Conservation (phyloP, 1,284 basidiomycete species). For the Dichomitus squalens region DNA sequence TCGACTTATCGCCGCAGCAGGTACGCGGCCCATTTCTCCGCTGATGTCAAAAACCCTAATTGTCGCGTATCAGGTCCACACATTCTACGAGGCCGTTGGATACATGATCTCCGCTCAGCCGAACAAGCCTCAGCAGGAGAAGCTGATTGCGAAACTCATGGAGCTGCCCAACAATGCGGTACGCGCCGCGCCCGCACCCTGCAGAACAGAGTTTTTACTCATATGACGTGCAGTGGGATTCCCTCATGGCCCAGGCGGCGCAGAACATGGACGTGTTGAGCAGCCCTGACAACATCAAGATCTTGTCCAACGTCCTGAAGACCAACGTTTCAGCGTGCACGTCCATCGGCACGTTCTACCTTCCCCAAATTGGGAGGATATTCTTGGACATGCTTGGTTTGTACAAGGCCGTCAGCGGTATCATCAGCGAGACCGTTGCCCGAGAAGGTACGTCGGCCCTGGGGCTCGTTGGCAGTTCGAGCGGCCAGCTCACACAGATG, state of each 20-base stretch:
- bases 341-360: conserved; percentile 96
- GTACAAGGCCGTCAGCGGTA: conserved; percentile 97
- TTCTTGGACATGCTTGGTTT: conserved; percentile 99
- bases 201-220: neutral
- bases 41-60: neutral
- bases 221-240: conserved; percentile 79
- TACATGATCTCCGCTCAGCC: conserved; percentile 99
- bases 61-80: conserved; percentile 70
- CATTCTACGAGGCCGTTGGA: conserved; percentile 97
- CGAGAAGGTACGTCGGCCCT: conserved; percentile 68
- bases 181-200: conserved; percentile 31
- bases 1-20: conserved; percentile 94
- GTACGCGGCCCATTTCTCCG: conserved; percentile 39
- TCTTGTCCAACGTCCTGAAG: conserved; percentile 96
- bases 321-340: conserved; percentile 98
- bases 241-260: conserved; percentile 94
- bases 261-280: conserved; percentile 92
- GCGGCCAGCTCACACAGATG: conserved; percentile 1
- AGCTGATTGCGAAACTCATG: conserved; percentile 95
- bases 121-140: conserved; percentile 96
- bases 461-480: neutral
- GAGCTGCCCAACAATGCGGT: conserved; percentile 96
- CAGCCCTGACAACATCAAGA: conserved; percentile 95
- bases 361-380: conserved; percentile 94
- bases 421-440: conserved; percentile 93